Evolutionary conservation across 148 eudicot species (phyloP).

Genomic region (Amaranthus cruentus): DNA sequence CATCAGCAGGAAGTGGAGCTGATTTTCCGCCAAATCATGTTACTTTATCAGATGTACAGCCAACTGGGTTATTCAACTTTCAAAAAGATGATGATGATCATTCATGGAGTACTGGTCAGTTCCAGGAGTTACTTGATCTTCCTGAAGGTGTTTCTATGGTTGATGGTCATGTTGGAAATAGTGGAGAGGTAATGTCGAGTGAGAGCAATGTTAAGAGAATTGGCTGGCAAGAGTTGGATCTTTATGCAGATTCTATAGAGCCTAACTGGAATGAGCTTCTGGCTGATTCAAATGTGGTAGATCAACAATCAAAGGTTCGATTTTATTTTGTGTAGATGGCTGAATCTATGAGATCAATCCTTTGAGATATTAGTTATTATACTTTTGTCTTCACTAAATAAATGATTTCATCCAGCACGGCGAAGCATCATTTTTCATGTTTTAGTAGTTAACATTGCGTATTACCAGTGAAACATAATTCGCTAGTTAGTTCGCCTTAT

Average conservation of each 20-base stretch:
- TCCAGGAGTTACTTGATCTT: slow-evolving; percentile 53
- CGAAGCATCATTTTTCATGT: no score
- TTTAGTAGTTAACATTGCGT: no score
- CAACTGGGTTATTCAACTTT: slow-evolving; percentile 32
- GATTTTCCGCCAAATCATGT: slow-evolving; percentile 25
- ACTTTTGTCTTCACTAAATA: no score
- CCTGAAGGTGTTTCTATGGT: slow-evolving; percentile 30
- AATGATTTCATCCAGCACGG: no score
- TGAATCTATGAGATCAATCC: background rate
- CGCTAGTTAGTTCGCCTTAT: no score
- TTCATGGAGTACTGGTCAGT: slow-evolving; percentile 52
- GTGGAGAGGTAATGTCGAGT: slow-evolving; percentile 26
- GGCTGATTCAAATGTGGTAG: slow-evolving; percentile 41
- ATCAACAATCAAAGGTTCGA: slow-evolving; percentile 56
- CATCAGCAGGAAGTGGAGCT: slow-evolving; percentile 28
- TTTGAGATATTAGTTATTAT: no score
- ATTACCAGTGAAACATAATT: no score
- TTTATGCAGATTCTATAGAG: slow-evolving; percentile 49
- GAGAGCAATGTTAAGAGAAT: slow-evolving; percentile 39
- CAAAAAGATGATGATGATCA: slow-evolving; percentile 41
- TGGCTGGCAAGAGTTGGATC: slow-evolving; percentile 61
- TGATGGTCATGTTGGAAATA: slow-evolving; percentile 44
- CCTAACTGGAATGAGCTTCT: slow-evolving; percentile 63
- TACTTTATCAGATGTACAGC: slow-evolving; percentile 25
- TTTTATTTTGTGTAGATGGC: slow-evolving; percentile 1